Evolutionary conservation across 163 green algal genomes (phyloP).

Genomic region (Scenedesmus sp.): DNA sequence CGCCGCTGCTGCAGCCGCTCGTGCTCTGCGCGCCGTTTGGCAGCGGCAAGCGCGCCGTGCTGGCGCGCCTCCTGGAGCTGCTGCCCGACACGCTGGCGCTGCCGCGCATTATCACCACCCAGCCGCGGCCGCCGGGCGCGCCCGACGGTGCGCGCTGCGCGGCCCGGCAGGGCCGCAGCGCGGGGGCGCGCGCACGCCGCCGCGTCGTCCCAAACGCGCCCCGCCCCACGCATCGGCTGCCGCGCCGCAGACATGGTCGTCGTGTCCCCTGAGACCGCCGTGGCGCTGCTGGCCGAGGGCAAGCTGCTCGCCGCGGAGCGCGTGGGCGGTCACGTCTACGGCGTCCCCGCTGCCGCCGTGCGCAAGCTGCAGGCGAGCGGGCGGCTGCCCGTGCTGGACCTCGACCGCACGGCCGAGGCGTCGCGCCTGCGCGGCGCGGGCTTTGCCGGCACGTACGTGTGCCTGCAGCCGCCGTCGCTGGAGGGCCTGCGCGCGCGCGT

Average conservation of each 20-base stretch:
- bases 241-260: slow-evolving; percentile 52
- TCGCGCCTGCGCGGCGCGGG: slow-evolving; percentile 48
- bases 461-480: slow-evolving; percentile 34
- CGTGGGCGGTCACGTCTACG: slow-evolving; percentile 69
- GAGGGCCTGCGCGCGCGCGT: slow-evolving; percentile 34
- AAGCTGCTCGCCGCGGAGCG: slow-evolving; percentile 57
- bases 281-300: slow-evolving; percentile 41
- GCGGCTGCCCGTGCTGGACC: slow-evolving; percentile 62
- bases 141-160: background rate
- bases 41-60: slow-evolving; percentile 67
- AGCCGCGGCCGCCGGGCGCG: slow-evolving; percentile 12
- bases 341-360: slow-evolving; percentile 54
- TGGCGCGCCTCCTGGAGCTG: slow-evolving; percentile 64
- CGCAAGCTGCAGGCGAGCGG: slow-evolving; percentile 54
- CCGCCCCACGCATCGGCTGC: background rate
- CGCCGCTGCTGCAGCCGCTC: slow-evolving; percentile 54
- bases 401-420: slow-evolving; percentile 64
- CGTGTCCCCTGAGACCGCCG: slow-evolving; percentile 49
- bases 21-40: slow-evolving; percentile 69
- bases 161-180: too few species aligned
- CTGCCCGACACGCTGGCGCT: slow-evolving; percentile 61
- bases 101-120: slow-evolving; percentile 59
- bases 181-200: too few species aligned
- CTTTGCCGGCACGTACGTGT: slow-evolving; percentile 7
- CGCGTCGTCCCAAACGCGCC: background rate